These are phyloP conservation scores for Fusarium palustre DNA, from an alignment of 2,329 filamentous ascomycete species.

Conservation along the genomic window DNA sequence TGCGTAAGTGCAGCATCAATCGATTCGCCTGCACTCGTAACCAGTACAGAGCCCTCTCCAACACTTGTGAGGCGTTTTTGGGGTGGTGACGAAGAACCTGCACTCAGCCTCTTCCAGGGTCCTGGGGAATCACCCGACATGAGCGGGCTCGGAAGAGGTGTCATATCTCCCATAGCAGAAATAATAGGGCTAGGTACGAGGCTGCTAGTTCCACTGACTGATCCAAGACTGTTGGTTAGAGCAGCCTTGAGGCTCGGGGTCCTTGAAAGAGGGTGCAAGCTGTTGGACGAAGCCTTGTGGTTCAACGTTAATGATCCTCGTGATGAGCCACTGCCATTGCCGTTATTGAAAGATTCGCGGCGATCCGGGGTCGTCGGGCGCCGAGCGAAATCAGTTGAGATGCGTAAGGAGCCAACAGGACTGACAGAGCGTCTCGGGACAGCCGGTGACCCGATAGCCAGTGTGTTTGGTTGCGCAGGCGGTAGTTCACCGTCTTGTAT, in stretches of 20 bases:
- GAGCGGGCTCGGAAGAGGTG: conserved; percentile 81
- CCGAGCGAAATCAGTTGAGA: conserved; percentile 53
- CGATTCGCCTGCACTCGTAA: conserved; percentile 64
- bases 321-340: conserved; percentile 50
- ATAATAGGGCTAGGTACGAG: conserved; percentile 79
- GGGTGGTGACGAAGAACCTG: conserved; percentile 59
- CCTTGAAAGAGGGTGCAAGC: conserved; percentile 64
- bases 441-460: conserved; percentile 28
- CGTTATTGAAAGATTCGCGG: conserved; percentile 54
- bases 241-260: conserved; percentile 72
- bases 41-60: conserved; percentile 57
- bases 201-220: conserved; percentile 71
- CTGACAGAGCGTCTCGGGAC: conserved; percentile 32
- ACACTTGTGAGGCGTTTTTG: conserved; percentile 45
- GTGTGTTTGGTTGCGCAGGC: conserved; percentile 21
- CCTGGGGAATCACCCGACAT: conserved; percentile 73
- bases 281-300: conserved; percentile 48
- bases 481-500: conserved; percentile 40
- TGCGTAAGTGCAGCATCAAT: conserved; percentile 63
- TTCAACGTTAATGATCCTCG: conserved; percentile 46
- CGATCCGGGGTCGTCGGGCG: conserved; percentile 41
- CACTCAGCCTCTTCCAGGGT: conserved; percentile 69
- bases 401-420: conserved; percentile 50
- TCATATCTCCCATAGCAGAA: conserved; percentile 80
- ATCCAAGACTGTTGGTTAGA: conserved; percentile 61